Evolutionary conservation across 371 early-diverging fungal species (phyloP).

Genomic region (Umbelopsis sp.): DNA sequence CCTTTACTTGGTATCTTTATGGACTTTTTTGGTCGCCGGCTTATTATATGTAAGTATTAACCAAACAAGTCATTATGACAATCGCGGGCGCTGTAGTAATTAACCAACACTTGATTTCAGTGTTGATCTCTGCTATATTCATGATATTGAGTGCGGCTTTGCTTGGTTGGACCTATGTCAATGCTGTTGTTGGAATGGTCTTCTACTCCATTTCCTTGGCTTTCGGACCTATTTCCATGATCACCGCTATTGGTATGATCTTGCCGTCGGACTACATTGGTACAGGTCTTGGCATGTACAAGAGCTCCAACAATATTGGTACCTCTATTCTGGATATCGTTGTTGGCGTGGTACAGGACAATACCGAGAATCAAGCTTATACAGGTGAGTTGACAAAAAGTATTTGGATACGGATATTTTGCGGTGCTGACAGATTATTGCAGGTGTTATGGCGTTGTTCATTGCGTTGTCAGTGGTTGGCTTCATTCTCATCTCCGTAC

Average conservation of each 20-base stretch:
- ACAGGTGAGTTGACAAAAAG: constrained; percentile 22
- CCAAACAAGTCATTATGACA: too few relatives aligned
- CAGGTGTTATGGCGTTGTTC: constrained; percentile 46
- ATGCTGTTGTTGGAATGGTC: constrained; percentile 52
- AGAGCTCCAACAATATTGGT: constrained; percentile 52
- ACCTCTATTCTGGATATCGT: constrained; percentile 53
- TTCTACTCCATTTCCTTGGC: constrained; percentile 53
- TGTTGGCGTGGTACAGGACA: constrained; percentile 56
- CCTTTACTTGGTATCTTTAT: constrained; percentile 59
- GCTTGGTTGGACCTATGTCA: constrained; percentile 45
- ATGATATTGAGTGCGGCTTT: constrained; percentile 47
- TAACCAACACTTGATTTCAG: background rate
- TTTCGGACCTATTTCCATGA: constrained; percentile 58
- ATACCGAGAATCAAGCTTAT: constrained; percentile 38
- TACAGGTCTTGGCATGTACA: constrained; percentile 59
- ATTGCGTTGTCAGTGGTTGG: constrained; percentile 39
- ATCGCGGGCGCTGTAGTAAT: too few relatives aligned
- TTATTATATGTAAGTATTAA: constrained; percentile 32
- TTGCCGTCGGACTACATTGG: constrained; percentile 55
- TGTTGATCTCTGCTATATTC: constrained; percentile 43
- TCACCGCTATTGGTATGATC: constrained; percentile 55
- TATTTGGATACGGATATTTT: background rate
- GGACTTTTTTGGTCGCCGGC: constrained; percentile 54
- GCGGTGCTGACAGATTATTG: background rate
- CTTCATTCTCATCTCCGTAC: constrained; percentile 33